Evolutionary conservation across 177 flowering plant species (phyloP), one percentile per base, ranked within the genome.

Genomic region (Telopea speciosissima): DNA sequence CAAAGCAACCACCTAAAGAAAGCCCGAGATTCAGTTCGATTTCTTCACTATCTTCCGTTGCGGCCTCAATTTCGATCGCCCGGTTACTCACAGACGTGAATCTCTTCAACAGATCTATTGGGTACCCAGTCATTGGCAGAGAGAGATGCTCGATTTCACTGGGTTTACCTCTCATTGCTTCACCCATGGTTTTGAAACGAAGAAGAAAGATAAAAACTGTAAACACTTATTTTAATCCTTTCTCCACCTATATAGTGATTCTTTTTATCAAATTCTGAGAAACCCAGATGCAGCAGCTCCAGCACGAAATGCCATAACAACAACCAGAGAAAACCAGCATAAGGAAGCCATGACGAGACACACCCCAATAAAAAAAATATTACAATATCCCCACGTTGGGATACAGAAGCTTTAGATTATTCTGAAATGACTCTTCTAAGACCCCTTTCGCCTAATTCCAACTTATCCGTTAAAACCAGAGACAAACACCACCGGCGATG

Each of bases 1-100:
- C 98, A 69, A 95, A 93, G 68, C 88, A 77, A 11, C 99, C 98
- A 0, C 93, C 95, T 17, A 95, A 73, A 14, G 99, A 96, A 17
- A 95, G 79, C 61, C 97, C 97, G 0, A 95, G 87, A 77, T 83
- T 90, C 42, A 96, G 84, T 87, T 91, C 97, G 3, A 90, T 63
- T 33, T 79, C 93, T 19, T 82, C 84, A 12, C 59, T 74, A 8
- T 72, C 80, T 24, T 78, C 80, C 19, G 36, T 54, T 63, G 62
- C 70, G 13, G 65, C 63, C 8, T 16, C 67, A 21, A 56, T 66
- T 8, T 70, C 70, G 13, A 12, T 65, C 11, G 40, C 21, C 24
- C 63, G 7, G 22, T 68, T 13, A 26, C 52, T 69, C 23, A 72
- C 76, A 0, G 81, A 76, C 77, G 71, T 73, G 74, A 92, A 87